Evolutionary conservation across 2,329 filamentous ascomycete genomes (phyloP).

Genomic region (Chaetomiaceae sp.): DNA sequence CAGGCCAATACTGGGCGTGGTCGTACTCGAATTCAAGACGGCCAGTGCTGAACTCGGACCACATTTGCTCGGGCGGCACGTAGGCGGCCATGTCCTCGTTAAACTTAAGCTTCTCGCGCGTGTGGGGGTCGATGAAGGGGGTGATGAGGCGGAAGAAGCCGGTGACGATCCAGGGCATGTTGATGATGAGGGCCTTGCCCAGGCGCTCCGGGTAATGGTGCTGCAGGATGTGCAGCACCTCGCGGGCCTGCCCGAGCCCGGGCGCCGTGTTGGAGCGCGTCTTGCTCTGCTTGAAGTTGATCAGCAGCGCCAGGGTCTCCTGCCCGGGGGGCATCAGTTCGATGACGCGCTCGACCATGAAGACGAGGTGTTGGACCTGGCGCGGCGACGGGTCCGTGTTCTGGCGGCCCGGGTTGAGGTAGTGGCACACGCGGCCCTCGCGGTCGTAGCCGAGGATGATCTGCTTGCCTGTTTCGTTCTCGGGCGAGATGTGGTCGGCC

Average conservation of each 20-base stretch:
- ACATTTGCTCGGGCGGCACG: slow-evolving; percentile 75
- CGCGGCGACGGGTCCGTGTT: slow-evolving; percentile 83
- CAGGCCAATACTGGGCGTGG: slow-evolving; percentile 83
- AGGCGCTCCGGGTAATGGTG: slow-evolving; percentile 92
- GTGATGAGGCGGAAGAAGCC: slow-evolving; percentile 96
- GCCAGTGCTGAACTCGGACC: slow-evolving; percentile 64
- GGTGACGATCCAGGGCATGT: slow-evolving; percentile 84
- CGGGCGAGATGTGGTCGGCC: slow-evolving; percentile 79
- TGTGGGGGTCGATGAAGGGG: slow-evolving; percentile 93
- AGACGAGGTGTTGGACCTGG: slow-evolving; percentile 90
- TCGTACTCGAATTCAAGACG: slow-evolving; percentile 87
- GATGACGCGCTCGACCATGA: slow-evolving; percentile 86
- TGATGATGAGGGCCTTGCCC: slow-evolving; percentile 81
- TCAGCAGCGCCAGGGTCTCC: slow-evolving; percentile 78
- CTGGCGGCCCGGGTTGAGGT: slow-evolving; percentile 82
- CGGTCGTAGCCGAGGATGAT: slow-evolving; percentile 83
- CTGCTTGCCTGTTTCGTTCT: slow-evolving; percentile 97
- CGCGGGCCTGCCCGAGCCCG: slow-evolving; percentile 66
- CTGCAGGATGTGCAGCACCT: slow-evolving; percentile 87
- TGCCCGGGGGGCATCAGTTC: slow-evolving; percentile 83
- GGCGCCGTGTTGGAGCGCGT: slow-evolving; percentile 67
- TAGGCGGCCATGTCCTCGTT: slow-evolving; percentile 84
- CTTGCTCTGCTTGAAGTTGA: slow-evolving; percentile 83
- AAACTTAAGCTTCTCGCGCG: slow-evolving; percentile 92
- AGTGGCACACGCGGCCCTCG: slow-evolving; percentile 78